A percentile compares a stretch with the other conserved stretches of the same genome.
Conservation (phyloP, 306 rosid genomes). For the Pueraria montana region DNA sequence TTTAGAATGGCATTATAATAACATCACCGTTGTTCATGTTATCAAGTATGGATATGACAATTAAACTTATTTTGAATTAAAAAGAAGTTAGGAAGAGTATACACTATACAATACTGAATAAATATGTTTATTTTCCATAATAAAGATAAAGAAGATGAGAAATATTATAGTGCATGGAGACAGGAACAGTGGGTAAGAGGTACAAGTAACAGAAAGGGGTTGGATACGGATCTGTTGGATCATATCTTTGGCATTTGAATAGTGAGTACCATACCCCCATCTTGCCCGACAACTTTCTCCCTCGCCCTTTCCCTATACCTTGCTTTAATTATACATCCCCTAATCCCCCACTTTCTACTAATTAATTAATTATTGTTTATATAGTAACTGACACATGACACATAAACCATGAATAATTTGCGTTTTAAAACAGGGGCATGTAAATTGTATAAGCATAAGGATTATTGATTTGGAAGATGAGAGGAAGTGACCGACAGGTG, state of each 20-base stretch:
- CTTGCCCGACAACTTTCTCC: slow-evolving; percentile 40
- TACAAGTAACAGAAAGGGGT: slow-evolving; percentile 64
- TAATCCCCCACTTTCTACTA: slow-evolving; percentile 24
- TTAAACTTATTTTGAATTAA: neutral
- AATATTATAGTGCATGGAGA: slow-evolving; percentile 29
- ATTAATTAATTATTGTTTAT: neutral
- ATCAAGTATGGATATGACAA: neutral
- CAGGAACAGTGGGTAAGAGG: slow-evolving; percentile 50
- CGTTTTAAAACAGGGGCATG: neutral
- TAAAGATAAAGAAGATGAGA: neutral
- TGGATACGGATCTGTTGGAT: slow-evolving; percentile 55
- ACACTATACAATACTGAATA: too few relatives aligned
- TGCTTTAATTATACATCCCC: slow-evolving; percentile 38
- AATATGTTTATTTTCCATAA: neutral
- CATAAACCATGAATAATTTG: neutral
- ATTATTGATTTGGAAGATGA: slow-evolving; percentile 7
- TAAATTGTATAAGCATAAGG: neutral
- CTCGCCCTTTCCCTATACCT: slow-evolving; percentile 37
- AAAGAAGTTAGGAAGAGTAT: neutral
- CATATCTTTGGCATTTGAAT: slow-evolving; percentile 44
- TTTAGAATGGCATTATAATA: neutral
- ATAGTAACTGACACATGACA: neutral
- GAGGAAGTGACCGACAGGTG: slow-evolving; percentile 58
- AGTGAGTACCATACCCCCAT: slow-evolving; percentile 43
- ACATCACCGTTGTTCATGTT: slow-evolving; percentile 13